Conservation (phyloP, 441 rosid species). For the Metrosideros polymorpha region DNA sequence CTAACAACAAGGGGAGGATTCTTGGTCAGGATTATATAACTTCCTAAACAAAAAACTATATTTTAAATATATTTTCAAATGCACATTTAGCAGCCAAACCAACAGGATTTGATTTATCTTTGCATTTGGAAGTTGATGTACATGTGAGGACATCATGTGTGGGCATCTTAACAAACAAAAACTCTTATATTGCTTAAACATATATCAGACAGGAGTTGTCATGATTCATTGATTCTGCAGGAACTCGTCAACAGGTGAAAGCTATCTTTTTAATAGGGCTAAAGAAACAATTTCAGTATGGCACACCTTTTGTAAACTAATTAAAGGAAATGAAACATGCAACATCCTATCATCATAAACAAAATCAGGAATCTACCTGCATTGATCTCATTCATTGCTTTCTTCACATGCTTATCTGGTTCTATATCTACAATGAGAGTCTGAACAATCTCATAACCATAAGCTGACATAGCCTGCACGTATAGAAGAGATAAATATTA, state of each 20-base stretch:
- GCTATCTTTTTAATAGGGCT: neutral
- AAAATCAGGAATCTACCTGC: constrained; percentile 13
- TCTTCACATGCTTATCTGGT: constrained; percentile 35
- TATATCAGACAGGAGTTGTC: too few relatives aligned
- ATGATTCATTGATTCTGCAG: too few relatives aligned
- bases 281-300: neutral
- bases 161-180: too few relatives aligned
- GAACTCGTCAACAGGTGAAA: neutral
- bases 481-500: neutral
- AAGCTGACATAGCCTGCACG: constrained; percentile 29
- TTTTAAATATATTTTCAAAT: neutral
- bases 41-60: neutral
- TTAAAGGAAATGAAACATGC: too few relatives aligned
- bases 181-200: too few relatives aligned
- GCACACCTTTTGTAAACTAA: neutral
- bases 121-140: neutral
- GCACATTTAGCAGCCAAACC: neutral
- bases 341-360: neutral
- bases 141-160: neutral
- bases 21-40: neutral
- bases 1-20: neutral
- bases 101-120: neutral
- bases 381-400: constrained; percentile 36
- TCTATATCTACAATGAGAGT: constrained; percentile 34
- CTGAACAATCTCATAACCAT: constrained; percentile 29